Base-by-base conservation (phyloP, 495 filamentous ascomycete species). In the Penicillium egyptiacum region DNA sequence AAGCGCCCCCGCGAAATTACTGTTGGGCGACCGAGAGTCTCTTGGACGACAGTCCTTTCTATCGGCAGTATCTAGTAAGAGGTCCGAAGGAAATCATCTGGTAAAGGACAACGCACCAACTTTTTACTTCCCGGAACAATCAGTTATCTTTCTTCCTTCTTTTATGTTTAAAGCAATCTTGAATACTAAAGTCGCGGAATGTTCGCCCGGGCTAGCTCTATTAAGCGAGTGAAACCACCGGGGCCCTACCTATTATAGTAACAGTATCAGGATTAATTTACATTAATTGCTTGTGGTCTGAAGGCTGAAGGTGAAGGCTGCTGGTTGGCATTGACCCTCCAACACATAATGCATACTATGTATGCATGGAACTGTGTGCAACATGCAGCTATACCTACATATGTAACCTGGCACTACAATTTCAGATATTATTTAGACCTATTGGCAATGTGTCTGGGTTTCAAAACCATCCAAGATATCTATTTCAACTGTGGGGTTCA, bases 11-110 rank as follows among this genome's bases (percentile, higher is more conserved):
- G 7, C 6, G 20, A 8, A 51, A 33, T 2, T 51, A 51, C 17
- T 40, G 20, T 25, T 51, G 49, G 49, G 49, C n/a, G 1, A 23
- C 33, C 19, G n/a, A 51, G 33, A 40, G n/a, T 4, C 41, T 51
- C n/a, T 40, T 51, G 33, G 49, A 19, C 3, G 28, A 20, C 9
- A 3, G 31, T 25, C 35, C 49, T 5, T 40, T 26, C 35, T 16
- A 26, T 25, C n/a, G 31, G 19, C 50, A 52, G 35, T 52, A 40
- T 20, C 35, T n/a, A 17, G 14, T 52, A 23, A 41, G 35, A 8
- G 44, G 44, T 10, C 44, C 7, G 16, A 17, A 19, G 25, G 25
- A 17, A 28, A 17, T 30, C 8, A 7, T 47, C n/a, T 20, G 23
- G 43, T 39, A 39, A 39, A 39, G 16, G 35, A 17, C 2, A 39